Evolutionary conservation across 352 stramenopile species (phyloP).

Genomic region (Globisporangium splendens): DNA sequence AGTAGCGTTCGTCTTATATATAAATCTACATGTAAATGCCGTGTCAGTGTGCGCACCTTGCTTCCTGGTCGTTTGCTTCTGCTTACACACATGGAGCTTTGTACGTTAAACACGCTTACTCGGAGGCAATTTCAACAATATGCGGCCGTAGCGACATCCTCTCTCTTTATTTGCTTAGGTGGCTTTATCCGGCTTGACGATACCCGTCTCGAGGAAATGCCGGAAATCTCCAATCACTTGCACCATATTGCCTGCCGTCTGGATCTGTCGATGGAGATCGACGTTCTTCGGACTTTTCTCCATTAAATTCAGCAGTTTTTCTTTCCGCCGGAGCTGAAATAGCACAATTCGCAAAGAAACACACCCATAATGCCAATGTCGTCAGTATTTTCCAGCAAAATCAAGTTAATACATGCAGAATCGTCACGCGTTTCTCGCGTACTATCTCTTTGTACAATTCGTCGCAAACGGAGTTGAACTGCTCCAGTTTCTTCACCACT

Average conservation of each 20-base stretch:
- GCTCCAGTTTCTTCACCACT: constrained; percentile 84
- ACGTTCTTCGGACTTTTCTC: constrained; percentile 83
- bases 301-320: constrained; percentile 81
- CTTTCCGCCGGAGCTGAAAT: constrained; percentile 73
- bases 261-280: constrained; percentile 83
- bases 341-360: constrained; percentile 7
- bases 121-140: neutral
- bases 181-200: constrained; percentile 24
- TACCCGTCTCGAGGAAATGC: constrained; percentile 75
- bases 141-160: neutral
- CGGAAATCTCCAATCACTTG: constrained; percentile 83
- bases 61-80: neutral
- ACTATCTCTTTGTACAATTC: constrained; percentile 89
- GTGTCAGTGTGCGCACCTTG: neutral
- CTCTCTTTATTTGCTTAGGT: constrained; percentile 13
- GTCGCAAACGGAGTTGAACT: constrained; percentile 87
- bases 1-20: neutral
- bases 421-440: constrained; percentile 13
- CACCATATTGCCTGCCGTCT: constrained; percentile 77
- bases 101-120: neutral
- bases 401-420: neutral
- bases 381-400: too few species aligned
- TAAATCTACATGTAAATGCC: constrained; percentile 1
- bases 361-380: neutral
- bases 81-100: neutral